Evolutionary conservation across 2,329 filamentous ascomycete genomes (phyloP).

Genomic region (Talaromyces atroroseus): DNA sequence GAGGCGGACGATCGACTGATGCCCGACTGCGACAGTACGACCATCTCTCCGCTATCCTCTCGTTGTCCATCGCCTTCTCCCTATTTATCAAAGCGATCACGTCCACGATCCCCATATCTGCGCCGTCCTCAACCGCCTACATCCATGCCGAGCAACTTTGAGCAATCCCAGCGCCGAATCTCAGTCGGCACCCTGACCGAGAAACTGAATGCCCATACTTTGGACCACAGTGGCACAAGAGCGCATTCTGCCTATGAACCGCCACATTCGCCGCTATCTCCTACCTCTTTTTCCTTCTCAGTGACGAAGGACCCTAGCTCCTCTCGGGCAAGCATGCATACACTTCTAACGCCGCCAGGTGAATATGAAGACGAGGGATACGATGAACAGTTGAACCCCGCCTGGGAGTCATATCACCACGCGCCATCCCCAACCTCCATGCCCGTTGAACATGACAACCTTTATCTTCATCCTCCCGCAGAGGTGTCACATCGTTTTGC

Average conservation of each 20-base stretch:
- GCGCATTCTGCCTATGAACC: conserved; percentile 16
- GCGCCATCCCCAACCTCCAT: conserved; percentile 23
- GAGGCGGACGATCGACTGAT: conserved; percentile 31
- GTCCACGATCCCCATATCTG: conserved; percentile 27
- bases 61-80: conserved; percentile 39
- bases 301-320: not conserved
- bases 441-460: conserved; percentile 14
- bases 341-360: conserved; percentile 33
- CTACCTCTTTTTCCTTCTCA: conserved; percentile 17
- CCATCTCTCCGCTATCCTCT: conserved; percentile 39
- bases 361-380: conserved; percentile 34
- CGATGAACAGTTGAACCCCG: conserved; percentile 41
- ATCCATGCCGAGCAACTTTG: conserved; percentile 40
- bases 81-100: conserved; percentile 25
- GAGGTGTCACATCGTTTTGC: conserved; percentile 19
- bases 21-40: conserved; percentile 31
- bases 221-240: conserved; percentile 22
- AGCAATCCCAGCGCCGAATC: conserved; percentile 28
- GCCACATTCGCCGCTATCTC: conserved; percentile 18
- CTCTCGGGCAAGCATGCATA: conserved; percentile 17
- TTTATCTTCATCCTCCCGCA: conserved; percentile 17
- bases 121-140: conserved; percentile 33
- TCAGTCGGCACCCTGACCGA: conserved; percentile 37
- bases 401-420: conserved; percentile 59
- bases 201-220: conserved; percentile 37